A percentile compares a stretch with the other conserved stretches of the same genome.
Evolutionary conservation across 2,329 filamentous ascomycete species (phyloP).

Genomic region (Diplodia mutila): DNA sequence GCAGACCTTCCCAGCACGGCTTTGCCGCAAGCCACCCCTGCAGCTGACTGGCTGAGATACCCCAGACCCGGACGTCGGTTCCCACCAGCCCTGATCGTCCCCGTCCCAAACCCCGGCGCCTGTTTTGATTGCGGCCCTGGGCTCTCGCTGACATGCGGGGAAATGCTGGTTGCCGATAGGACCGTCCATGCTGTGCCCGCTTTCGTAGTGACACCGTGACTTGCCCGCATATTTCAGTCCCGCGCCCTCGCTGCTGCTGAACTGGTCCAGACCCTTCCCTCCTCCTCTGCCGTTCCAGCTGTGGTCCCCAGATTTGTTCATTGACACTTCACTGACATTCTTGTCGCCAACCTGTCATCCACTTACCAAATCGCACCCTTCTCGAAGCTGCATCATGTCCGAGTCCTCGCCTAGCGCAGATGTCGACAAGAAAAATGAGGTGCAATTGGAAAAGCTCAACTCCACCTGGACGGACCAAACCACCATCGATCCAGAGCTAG

Average conservation of each 20-base stretch:
- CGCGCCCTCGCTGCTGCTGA: not conserved
- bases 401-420: not conserved
- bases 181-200: not conserved
- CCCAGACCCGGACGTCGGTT: constrained; percentile 3
- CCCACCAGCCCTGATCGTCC: constrained; percentile 4
- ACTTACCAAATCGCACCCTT: not conserved
- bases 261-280: not conserved
- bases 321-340: not conserved
- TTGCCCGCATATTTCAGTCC: not conserved
- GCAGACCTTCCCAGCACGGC: not conserved
- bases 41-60: constrained; percentile 18
- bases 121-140: constrained; percentile 15
- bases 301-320: not conserved
- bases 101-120: constrained; percentile 6
- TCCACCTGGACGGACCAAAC: constrained; percentile 25
- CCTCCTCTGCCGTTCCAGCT: not conserved
- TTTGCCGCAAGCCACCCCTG: constrained; percentile 14
- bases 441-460: constrained; percentile 29
- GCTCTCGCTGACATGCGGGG: constrained; percentile 13
- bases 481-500: constrained; percentile 30
- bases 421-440: constrained; percentile 10
- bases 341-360: not conserved
- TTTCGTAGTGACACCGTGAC: not conserved
- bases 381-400: not conserved
- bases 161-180: constrained; percentile 1